phyloP scores from a whole-genome alignment of 257 asterid genomes.

The Solanum chilense region DNA sequence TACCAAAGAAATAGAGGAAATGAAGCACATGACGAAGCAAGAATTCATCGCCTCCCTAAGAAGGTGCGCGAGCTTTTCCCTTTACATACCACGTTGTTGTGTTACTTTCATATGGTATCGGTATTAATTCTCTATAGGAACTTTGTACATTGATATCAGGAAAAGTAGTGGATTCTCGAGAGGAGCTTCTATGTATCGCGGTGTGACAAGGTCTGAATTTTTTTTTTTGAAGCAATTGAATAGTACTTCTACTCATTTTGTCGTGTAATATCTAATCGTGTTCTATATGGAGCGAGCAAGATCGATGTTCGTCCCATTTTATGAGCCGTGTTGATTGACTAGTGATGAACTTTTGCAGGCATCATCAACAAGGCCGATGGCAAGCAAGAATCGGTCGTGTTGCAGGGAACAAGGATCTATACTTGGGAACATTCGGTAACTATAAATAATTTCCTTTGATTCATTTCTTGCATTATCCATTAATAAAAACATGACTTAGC shows the following conservation, averaged over 20 bases:
- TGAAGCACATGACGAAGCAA: slow-evolving; percentile 69
- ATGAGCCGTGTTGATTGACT: neutral
- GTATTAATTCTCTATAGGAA: neutral
- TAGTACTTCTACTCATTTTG: neutral
- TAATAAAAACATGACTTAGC: neutral
- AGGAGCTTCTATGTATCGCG: slow-evolving; percentile 71
- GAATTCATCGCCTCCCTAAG: slow-evolving; percentile 91
- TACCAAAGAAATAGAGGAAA: slow-evolving; percentile 65
- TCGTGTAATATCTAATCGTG: neutral
- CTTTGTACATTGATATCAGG: slow-evolving; percentile 14
- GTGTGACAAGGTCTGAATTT: slow-evolving; percentile 49
- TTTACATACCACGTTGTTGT: neutral
- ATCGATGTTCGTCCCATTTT: neutral
- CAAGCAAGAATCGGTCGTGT: slow-evolving; percentile 77
- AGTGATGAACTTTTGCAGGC: slow-evolving; percentile 12
- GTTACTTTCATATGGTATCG: neutral
- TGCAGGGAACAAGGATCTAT: slow-evolving; percentile 70
- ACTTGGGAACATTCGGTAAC: slow-evolving; percentile 67
- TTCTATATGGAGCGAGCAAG: neutral
- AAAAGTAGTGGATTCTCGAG: slow-evolving; percentile 70
- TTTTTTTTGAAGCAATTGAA: neutral
- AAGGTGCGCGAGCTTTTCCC: slow-evolving; percentile 25
- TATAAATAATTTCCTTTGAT: neutral
- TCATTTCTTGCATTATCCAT: neutral
- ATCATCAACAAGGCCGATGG: slow-evolving; percentile 81